A percentile compares a stretch with the other conserved stretches of the same genome.
Conservation (phyloP, 2,329 filamentous ascomycete species). For the Diatrype stigma region DNA sequence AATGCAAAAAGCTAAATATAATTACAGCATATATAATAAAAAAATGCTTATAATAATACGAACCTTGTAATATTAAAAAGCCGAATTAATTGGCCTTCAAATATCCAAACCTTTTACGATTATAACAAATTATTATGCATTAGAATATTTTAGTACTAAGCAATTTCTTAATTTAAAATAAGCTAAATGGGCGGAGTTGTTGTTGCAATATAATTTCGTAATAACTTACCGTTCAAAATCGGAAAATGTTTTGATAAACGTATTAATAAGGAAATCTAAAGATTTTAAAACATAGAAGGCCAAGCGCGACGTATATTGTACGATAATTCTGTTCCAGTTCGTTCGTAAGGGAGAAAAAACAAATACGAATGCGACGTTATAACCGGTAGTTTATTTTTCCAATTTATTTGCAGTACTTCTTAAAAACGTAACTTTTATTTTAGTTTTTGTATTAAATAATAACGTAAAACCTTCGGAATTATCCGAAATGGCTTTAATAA, state of each 20-base stretch:
- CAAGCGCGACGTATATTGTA: no score
- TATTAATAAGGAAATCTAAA: neutral
- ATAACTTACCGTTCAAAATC: neutral
- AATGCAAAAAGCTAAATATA: neutral
- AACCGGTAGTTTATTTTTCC: no score
- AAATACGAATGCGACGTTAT: neutral
- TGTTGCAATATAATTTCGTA: no score
- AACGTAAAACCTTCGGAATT: no score
- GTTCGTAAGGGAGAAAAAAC: neutral
- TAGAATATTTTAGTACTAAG: no score
- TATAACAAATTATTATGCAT: no score
- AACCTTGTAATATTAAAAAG: neutral
- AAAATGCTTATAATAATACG: neutral
- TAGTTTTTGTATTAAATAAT: neutral
- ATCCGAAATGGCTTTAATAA: neutral
- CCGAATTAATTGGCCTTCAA: neutral
- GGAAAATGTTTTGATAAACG: neutral
- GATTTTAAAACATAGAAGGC: neutral
- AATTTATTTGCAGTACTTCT: neutral
- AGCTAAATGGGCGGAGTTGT: no score
- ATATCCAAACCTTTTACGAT: neutral
- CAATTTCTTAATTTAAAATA: no score
- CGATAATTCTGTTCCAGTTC: neutral
- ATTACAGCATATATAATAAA: conserved; percentile 2
- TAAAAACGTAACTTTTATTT: neutral